Base-by-base conservation (phyloP, 1,284 basidiomycete species). In the Ganoderma boninense region DNA sequence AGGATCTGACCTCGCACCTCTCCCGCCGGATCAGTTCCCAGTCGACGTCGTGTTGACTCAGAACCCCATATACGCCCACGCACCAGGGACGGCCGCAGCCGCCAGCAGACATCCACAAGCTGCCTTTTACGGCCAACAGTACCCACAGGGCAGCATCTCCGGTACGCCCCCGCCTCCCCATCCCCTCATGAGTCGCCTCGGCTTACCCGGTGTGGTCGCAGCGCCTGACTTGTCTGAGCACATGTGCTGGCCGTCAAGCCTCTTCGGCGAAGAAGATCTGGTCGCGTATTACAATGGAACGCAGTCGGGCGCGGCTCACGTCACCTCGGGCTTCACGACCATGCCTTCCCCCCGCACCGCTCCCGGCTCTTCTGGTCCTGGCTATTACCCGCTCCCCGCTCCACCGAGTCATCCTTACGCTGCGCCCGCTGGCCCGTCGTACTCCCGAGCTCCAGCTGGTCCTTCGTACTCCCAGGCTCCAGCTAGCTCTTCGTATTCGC, bases 1-100 rank as follows among this genome's bases (percentile, higher is more conserved):
- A n/a, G 6, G 23, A 26, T 40, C 35, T 60, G 57, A 40, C 57
- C 57, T 60, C 18, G 20, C 57, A 23, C 57, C 57, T 40, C 35
- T 60, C 18, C 60, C 60, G 14, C 38, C 40, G 60, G 60, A 62
- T 43, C 60, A 43, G 23, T 43, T 62, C 40, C 40, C 60, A 62
- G 38, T 14, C 20, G 23, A 62, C 40, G 23, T 62, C 23, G 43
- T 43, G 40, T 43, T 62, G 38, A 42, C 60, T 43, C 29, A n/a
- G 60, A 62, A 42, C 60, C 26, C 60, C 40, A 40, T 42, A 40
- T 61, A 61, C 8, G 38, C 14, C 14, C 60, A 52, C 23, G 2
- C 13, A 3, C 49, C 23, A 23, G 13, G 13, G 7, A 52, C 60
- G 6, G 4, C 38, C 20, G 40, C 60, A 43, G 38, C n/a, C 23